These are phyloP conservation scores for Erodium texanum DNA, from an alignment of 441 rosid species.

Conservation along the genomic window DNA sequence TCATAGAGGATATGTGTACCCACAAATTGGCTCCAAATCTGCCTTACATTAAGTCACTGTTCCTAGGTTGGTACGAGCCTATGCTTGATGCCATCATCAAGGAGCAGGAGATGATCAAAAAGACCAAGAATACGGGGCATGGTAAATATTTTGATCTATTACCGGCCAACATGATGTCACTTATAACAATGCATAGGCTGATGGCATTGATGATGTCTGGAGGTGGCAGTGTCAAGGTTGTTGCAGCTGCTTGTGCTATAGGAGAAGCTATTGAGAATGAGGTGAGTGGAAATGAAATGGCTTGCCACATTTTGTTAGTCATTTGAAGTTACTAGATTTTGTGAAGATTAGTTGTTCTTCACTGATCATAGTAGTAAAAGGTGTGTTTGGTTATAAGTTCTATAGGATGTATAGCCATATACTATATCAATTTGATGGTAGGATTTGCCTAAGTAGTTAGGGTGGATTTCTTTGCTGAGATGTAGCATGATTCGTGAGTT, in stretches of 20 bases:
- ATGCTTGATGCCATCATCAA: constrained; percentile 57
- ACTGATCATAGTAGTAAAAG: background rate
- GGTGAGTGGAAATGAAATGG: constrained; percentile 34
- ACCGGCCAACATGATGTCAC: constrained; percentile 87
- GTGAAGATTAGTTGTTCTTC: background rate
- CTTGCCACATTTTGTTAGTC: background rate
- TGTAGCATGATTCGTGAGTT: background rate
- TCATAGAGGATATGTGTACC: constrained; percentile 75
- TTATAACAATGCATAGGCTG: constrained; percentile 86
- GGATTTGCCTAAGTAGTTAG: background rate
- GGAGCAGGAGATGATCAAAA: constrained; percentile 45
- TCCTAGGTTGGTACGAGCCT: constrained; percentile 96
- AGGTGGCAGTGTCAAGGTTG: constrained; percentile 52
- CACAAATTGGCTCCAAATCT: constrained; percentile 89
- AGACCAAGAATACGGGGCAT: constrained; percentile 31
- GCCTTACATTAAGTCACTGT: constrained; percentile 72
- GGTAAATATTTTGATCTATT: constrained; percentile 44
- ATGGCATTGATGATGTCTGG: constrained; percentile 78
- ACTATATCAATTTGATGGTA: too few species aligned
- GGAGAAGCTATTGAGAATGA: constrained; percentile 95
- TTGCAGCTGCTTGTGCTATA: constrained; percentile 65
- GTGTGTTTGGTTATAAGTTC: background rate
- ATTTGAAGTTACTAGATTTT: background rate
- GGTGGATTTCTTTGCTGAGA: background rate
- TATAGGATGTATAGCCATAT: too few species aligned